These are phyloP conservation scores for Mortierella sp. DNA, from an alignment of 371 early-diverging fungal species.

Conservation along the genomic window DNA sequence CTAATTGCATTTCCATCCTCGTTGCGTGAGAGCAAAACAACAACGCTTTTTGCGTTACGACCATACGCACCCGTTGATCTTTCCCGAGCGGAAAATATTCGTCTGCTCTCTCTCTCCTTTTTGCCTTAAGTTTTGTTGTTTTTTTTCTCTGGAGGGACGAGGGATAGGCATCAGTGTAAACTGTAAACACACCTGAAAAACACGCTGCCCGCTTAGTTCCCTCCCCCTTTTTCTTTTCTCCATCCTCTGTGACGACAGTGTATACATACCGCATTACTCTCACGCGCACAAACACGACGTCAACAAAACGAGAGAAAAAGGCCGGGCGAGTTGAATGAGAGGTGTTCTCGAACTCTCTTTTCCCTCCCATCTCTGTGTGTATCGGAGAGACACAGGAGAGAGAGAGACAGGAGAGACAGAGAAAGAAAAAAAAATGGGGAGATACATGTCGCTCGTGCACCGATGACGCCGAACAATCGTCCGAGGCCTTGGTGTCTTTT, in stretches of 20 bases:
- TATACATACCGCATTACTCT: not conserved
- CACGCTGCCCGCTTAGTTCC: not conserved
- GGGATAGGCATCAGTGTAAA: too few relatives aligned
- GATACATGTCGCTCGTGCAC: not conserved
- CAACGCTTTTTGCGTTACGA: not conserved
- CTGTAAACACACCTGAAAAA: not conserved
- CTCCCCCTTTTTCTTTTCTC: not conserved
- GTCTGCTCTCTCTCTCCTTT: too few relatives aligned
- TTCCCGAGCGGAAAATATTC: constrained; percentile 7
- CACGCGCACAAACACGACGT: not conserved
- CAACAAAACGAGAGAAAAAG: not conserved
- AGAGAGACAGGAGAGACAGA: too few relatives aligned
- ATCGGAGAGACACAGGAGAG: too few relatives aligned
- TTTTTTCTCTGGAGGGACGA: not conserved
- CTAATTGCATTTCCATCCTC: constrained; percentile 8
- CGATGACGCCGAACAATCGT: constrained; percentile 5
- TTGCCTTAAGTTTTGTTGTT: not conserved
- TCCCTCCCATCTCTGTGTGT: not conserved
- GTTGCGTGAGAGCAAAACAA: not conserved
- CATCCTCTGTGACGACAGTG: not conserved
- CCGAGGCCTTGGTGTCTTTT: not conserved
- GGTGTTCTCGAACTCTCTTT: not conserved
- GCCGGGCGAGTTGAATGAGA: not conserved
- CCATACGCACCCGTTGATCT: not conserved
- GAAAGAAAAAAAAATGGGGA: too few relatives aligned